Evolutionary conservation across 768 basidiomycete genomes (phyloP).

Genomic region (Flagelloscypha sp.): DNA sequence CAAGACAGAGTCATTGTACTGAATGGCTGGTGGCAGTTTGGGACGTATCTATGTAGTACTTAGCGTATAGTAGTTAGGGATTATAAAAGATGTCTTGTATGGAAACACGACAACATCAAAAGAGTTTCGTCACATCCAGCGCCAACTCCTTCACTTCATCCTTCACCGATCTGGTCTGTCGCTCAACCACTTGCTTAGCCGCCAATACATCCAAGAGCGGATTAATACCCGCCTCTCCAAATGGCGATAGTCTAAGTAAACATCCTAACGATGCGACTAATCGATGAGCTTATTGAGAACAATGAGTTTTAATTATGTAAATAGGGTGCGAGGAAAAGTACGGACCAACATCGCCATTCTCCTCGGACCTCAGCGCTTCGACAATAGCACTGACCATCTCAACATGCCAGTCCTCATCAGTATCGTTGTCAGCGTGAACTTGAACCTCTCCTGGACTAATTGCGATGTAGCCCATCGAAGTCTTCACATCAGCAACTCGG

Average conservation of each 20-base stretch:
- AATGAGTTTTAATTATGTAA: slow-evolving; percentile 1
- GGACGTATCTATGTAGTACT: no score
- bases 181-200: slow-evolving; percentile 42
- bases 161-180: slow-evolving; percentile 49
- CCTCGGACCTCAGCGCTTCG: slow-evolving; percentile 67
- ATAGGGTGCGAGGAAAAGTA: slow-evolving; percentile 9
- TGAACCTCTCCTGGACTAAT: no score
- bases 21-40: no score
- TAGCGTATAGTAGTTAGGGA: no score
- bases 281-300: slow-evolving; percentile 58
- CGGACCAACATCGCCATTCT: slow-evolving; percentile 77
- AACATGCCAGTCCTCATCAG: slow-evolving; percentile 77
- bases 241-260: slow-evolving; percentile 68
- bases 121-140: no score
- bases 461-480: no score
- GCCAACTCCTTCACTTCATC: no score
- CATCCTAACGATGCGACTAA: slow-evolving; percentile 72
- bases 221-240: slow-evolving; percentile 42
- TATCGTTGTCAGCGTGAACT: slow-evolving; percentile 31
- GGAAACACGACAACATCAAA: no score
- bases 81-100: no score
- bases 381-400: slow-evolving; percentile 80
- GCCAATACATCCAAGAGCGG: slow-evolving; percentile 68
- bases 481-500: slow-evolving; percentile 36
- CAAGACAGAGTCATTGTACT: no score